Conservation (phyloP, 768 basidiomycete species). For the Rhodotorula graminis region DNA sequence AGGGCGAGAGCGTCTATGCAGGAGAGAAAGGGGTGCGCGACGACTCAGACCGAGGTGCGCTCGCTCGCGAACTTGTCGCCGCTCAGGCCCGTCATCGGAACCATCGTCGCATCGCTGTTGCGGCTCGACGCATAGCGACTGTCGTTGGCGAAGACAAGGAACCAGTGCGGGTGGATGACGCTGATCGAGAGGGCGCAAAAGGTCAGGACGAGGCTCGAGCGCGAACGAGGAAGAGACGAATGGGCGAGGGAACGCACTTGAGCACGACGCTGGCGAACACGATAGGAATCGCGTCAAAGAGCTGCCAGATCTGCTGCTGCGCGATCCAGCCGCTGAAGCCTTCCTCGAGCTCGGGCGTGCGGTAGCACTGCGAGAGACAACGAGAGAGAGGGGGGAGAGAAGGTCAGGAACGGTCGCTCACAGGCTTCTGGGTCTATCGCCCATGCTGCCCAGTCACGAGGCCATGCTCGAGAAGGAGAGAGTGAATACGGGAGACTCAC, state of each 20-base stretch:
- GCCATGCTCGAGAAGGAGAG: too few relatives aligned
- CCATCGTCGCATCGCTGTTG: background rate
- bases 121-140: background rate
- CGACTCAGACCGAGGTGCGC: background rate
- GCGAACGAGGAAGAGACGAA: too few relatives aligned
- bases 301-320: conserved; percentile 2
- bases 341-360: conserved; percentile 20
- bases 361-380: conserved; percentile 26
- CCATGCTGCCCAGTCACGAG: too few relatives aligned
- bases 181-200: background rate
- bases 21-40: too few relatives aligned
- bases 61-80: background rate
- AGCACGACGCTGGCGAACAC: conserved; percentile 7
- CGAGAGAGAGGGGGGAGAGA: too few relatives aligned
- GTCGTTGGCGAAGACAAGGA: background rate
- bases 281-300: conserved; percentile 25
- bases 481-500: background rate
- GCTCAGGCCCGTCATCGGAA: background rate
- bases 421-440: too few relatives aligned
- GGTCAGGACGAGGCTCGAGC: too few relatives aligned
- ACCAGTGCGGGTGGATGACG: conserved; percentile 26
- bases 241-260: conserved; percentile 8
- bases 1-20: too few relatives aligned
- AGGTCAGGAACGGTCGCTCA: too few relatives aligned
- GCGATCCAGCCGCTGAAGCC: conserved; percentile 27